phyloP scores from a whole-genome alignment of 768 basidiomycete species.

The Xanthoconium stramineum region DNA sequence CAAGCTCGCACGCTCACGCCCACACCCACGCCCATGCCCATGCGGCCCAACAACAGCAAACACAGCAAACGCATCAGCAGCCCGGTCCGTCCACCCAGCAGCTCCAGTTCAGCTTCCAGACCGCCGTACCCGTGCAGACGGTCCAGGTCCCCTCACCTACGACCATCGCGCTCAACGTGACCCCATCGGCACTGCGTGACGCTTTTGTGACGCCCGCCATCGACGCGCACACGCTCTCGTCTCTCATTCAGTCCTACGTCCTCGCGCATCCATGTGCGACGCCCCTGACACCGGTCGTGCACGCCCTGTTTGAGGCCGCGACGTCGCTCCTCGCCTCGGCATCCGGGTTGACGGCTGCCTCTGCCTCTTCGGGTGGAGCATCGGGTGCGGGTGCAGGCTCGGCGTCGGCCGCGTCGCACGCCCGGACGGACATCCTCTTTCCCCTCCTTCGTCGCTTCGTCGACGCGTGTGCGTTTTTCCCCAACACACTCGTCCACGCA shows the following conservation, averaged over 20 bases:
- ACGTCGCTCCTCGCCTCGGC: conserved; percentile 23
- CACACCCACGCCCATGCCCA: conserved; percentile 5
- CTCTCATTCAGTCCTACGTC: conserved; percentile 51
- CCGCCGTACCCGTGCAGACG: conserved; percentile 42
- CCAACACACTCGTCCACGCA: conserved; percentile 48
- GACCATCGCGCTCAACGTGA: conserved; percentile 28
- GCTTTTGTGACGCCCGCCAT: conserved; percentile 35
- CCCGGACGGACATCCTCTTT: conserved; percentile 10
- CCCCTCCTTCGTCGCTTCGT: conserved; percentile 44
- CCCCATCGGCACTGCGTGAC: conserved; percentile 28
- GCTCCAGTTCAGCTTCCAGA: conserved; percentile 44
- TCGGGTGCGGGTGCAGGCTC: conserved; percentile 6
- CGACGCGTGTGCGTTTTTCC: conserved; percentile 51
- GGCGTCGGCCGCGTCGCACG: not conserved
- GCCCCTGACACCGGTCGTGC: conserved; percentile 48
- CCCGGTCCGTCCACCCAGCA: conserved; percentile 32
- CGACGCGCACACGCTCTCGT: conserved; percentile 48
- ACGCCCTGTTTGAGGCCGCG: conserved; percentile 54
- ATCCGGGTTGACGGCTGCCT: conserved; percentile 15
- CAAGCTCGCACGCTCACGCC: conserved; percentile 34
- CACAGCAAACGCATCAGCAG: conserved; percentile 27
- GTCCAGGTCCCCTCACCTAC: conserved; percentile 12
- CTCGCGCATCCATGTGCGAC: conserved; percentile 47
- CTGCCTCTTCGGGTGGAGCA: conserved; percentile 22
- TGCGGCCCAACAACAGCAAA: not conserved